Evolutionary conservation across 1,284 basidiomycete species (phyloP), one percentile per base, ranked within the genome.

Genomic region (Apiotrichum sp.): DNA sequence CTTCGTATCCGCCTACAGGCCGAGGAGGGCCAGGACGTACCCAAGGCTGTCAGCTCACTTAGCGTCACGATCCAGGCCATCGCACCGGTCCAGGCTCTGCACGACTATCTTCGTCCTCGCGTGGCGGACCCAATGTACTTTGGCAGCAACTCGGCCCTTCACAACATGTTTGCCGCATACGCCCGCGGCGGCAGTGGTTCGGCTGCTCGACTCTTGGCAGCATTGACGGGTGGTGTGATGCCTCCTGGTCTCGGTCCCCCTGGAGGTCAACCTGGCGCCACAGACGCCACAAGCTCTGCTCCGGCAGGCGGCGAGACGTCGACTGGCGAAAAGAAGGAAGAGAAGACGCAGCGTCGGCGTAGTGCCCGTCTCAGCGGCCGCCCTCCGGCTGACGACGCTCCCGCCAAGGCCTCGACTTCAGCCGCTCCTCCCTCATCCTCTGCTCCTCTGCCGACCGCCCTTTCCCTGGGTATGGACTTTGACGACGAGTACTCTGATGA

Each of bases 1-100:
- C 61, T 97, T 49, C 86, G 91, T 6, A 83, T 97, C 29, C 86
- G 89, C 35, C 79, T 97, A n/a, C 81, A 89, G 35, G 89, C 91
- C 1, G 86, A 86, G 14, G 89, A 93, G 53, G 88, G 88, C 44
- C 84, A 88, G 0, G 89, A 93, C 63, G 81, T 93, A 32, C 91
- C 93, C 6, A 84, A 86, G 54, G 86, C 83, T 66, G 81, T 91
- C 56, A 86, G 87, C 63, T 90, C 90, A 62, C 88, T 97, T 64
- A 88, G 91, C 47, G 89, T 96, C 38, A 96, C 92, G 3, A 95
- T 97, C 58, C 93, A 96, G 69, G 93, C 92, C 3, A 95, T 97
- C 57, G 93, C 93, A 0, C 95, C 92, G 0, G 91, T 97, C 80
- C 90, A 93, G 73, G 90, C 92, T 0, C 81, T 97, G 35, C 90